phyloP scores from a whole-genome alignment of 768 basidiomycete genomes.

The Hygrophoropsis aurantiaca region DNA sequence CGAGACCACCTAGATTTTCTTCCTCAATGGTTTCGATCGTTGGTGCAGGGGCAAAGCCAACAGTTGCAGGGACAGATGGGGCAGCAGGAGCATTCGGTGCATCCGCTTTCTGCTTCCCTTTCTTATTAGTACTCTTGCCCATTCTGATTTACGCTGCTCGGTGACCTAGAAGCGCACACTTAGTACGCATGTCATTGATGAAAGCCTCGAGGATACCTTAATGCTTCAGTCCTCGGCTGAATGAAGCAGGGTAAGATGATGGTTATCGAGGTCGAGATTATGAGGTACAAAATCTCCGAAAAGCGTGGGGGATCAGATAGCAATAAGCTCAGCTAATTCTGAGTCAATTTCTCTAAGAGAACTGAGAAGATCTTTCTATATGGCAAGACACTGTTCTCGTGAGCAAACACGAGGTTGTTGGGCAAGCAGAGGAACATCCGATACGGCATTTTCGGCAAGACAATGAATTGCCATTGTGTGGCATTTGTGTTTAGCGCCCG shows the following conservation, averaged over 20 bases:
- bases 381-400: not conserved
- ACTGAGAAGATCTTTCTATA: not conserved
- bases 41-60: conserved; percentile 9
- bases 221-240: conserved; percentile 6
- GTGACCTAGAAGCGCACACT: conserved; percentile 23
- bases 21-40: conserved; percentile 25
- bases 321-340: conserved; percentile 1
- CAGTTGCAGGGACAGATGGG: conserved; percentile 5
- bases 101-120: conserved; percentile 32
- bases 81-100: conserved; percentile 5
- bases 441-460: too few species aligned
- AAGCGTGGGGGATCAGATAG: conserved; percentile 8
- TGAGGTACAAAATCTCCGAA: conserved; percentile 5
- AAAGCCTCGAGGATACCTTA: conserved; percentile 26
- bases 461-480: conserved; percentile 1
- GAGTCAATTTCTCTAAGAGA: not conserved
- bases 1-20: conserved; percentile 18
- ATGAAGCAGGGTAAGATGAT: conserved; percentile 9
- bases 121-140: conserved; percentile 31
- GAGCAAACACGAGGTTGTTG: conserved; percentile 18
- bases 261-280: conserved; percentile 9
- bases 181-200: conserved; percentile 24
- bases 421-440: too few species aligned
- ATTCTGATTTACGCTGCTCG: conserved; percentile 14
- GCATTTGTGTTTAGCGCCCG: conserved; percentile 4